These are phyloP conservation scores for Westerdykella ornata DNA, from an alignment of 2,329 filamentous ascomycete genomes.

Conservation along the genomic window DNA sequence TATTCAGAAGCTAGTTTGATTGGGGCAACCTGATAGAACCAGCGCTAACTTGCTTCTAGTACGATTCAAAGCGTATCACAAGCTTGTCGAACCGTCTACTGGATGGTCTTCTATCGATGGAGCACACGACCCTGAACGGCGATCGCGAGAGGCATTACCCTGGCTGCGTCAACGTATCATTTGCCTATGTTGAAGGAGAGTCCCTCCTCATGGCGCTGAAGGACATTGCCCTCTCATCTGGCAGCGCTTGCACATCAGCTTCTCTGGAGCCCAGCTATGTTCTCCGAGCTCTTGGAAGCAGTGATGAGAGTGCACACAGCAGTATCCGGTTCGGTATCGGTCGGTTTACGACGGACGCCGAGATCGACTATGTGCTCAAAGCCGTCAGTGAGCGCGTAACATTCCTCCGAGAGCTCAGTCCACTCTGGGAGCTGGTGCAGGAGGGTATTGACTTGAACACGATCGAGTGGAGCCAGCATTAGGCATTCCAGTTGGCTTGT, in stretches of 20 bases:
- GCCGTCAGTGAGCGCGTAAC: constrained; percentile 84
- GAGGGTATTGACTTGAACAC: constrained; percentile 92
- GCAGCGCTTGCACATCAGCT: constrained; percentile 93
- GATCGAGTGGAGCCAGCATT: constrained; percentile 98
- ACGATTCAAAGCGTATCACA: constrained; percentile 81
- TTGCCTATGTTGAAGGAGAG: constrained; percentile 96
- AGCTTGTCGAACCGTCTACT: constrained; percentile 75
- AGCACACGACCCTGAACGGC: constrained; percentile 89
- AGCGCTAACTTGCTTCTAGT: constrained; percentile 50
- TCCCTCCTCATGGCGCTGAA: constrained; percentile 97
- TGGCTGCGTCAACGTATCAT: constrained; percentile 96
- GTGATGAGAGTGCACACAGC: constrained; percentile 94
- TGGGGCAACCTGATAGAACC: not conserved
- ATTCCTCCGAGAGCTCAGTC: constrained; percentile 90
- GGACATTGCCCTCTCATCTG: constrained; percentile 93
- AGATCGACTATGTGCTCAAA: constrained; percentile 97
- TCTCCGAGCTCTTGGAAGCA: constrained; percentile 85
- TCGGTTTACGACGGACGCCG: constrained; percentile 86
- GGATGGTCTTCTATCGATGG: constrained; percentile 75
- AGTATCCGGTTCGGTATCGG: constrained; percentile 98
- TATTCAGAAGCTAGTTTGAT: constrained; percentile 1
- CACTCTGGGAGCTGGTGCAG: constrained; percentile 95
- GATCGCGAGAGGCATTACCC: constrained; percentile 80
- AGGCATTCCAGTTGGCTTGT: constrained; percentile 24
- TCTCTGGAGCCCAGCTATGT: constrained; percentile 97